phyloP scores from a whole-genome alignment of 495 filamentous ascomycete genomes.

The Lophiotrema nucula region DNA sequence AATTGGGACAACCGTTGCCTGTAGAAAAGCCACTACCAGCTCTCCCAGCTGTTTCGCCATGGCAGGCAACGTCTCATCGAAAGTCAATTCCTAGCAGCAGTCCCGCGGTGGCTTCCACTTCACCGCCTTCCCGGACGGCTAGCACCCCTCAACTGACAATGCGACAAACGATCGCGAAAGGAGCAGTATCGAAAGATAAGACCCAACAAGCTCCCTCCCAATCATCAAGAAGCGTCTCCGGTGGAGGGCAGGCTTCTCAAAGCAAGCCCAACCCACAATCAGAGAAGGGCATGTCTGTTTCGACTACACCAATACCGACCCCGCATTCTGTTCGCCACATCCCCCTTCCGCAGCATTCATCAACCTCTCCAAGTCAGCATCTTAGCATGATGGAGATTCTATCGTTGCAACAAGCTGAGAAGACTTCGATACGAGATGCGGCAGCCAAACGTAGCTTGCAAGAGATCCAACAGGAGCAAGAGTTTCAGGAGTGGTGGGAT shows the following conservation, averaged over 20 bases:
- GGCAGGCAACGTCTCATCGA: slow-evolving; percentile 55
- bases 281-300: slow-evolving; percentile 31
- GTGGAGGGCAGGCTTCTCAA: slow-evolving; percentile 14
- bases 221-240: slow-evolving; percentile 21
- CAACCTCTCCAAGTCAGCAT: slow-evolving; percentile 57
- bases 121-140: slow-evolving; percentile 26
- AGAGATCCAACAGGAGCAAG: slow-evolving; percentile 94
- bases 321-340: slow-evolving; percentile 54
- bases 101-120: slow-evolving; percentile 24
- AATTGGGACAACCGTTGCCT: slow-evolving; percentile 49
- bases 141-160: slow-evolving; percentile 58
- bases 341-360: slow-evolving; percentile 34
- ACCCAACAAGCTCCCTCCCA: slow-evolving; percentile 7
- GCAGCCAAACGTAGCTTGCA: slow-evolving; percentile 78
- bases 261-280: slow-evolving; percentile 20
- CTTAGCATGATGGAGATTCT: slow-evolving; percentile 86
- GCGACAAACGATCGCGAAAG: slow-evolving; percentile 58
- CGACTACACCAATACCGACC: slow-evolving; percentile 32
- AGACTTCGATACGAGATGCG: slow-evolving; percentile 78
- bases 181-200: slow-evolving; percentile 37
- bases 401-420: slow-evolving; percentile 78
- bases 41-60: slow-evolving; percentile 62
- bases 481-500: slow-evolving; percentile 98
- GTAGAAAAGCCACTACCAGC: slow-evolving; percentile 37
- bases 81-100: slow-evolving; percentile 3